Evolutionary conservation across 2,329 filamentous ascomycete species (phyloP).

Genomic region (Cephalotrichum gorgonifer): DNA sequence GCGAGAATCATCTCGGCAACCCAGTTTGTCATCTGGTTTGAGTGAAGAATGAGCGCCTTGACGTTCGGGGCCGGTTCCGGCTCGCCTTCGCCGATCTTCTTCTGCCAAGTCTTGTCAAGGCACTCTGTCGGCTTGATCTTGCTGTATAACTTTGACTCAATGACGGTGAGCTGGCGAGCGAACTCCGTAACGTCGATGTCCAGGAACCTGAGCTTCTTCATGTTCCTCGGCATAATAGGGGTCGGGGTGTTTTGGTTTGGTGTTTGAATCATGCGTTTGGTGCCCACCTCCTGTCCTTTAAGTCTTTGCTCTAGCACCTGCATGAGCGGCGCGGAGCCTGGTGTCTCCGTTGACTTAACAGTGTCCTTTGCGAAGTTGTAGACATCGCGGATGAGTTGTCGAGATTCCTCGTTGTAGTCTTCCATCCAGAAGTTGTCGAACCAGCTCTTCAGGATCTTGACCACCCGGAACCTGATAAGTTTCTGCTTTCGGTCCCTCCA

Average conservation of each 20-base stretch:
- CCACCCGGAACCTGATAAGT: constrained; percentile 86
- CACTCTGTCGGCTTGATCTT: constrained; percentile 96
- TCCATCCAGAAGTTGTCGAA: constrained; percentile 99
- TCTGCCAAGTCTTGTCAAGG: constrained; percentile 98
- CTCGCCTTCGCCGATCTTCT: constrained; percentile 75
- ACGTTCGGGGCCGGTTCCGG: constrained; percentile 86
- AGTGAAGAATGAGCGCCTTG: constrained; percentile 92
- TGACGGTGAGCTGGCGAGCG: constrained; percentile 93
- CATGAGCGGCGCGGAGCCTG: constrained; percentile 76
- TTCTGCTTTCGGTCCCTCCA: constrained; percentile 96
- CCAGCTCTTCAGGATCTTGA: constrained; percentile 97
- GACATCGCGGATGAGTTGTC: constrained; percentile 76
- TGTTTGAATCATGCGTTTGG: constrained; percentile 79
- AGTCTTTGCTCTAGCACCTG: constrained; percentile 80
- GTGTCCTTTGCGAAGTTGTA: constrained; percentile 86
- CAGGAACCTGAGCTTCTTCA: constrained; percentile 98
- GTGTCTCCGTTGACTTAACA: constrained; percentile 87
- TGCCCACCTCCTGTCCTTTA: constrained; percentile 76
- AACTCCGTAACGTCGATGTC: constrained; percentile 96
- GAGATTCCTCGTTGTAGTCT: constrained; percentile 72
- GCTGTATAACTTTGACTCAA: constrained; percentile 86
- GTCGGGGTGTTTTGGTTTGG: constrained; percentile 71
- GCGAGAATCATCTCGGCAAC: constrained; percentile 98
- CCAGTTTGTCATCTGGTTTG: constrained; percentile 98
- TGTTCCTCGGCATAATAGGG: constrained; percentile 94